Percentiles rank a stretch among this genome's conserved stretches.
These are phyloP conservation scores for Solanum sitiens DNA, from an alignment of 257 asterid species.

Conservation along the genomic window DNA sequence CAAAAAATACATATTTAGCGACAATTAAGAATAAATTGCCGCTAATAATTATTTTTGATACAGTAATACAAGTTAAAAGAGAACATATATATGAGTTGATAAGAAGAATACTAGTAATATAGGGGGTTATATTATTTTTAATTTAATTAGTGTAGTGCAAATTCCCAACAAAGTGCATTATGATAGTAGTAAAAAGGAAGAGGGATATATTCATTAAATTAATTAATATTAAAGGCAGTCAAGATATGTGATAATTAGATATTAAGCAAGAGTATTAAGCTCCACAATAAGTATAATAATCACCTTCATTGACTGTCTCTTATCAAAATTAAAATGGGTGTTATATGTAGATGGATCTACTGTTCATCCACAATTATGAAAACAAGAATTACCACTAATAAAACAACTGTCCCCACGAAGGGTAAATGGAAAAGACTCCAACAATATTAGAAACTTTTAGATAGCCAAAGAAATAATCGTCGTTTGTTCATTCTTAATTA, in stretches of 20 bases:
- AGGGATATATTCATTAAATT: background rate
- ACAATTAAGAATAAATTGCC: too few relatives aligned
- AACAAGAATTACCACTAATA: background rate
- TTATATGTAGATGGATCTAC: background rate
- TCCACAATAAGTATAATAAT: background rate
- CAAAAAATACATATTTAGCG: too few relatives aligned
- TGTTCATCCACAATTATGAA: background rate
- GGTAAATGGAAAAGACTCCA: background rate
- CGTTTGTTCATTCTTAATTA: background rate
- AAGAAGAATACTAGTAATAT: background rate
- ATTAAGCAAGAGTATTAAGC: background rate
- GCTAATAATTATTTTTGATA: too few relatives aligned
- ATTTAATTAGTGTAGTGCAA: background rate
- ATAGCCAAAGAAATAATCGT: background rate
- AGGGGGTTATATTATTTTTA: background rate
- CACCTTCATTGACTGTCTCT: background rate
- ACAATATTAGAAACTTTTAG: background rate
- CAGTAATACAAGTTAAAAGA: background rate
- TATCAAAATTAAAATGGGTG: background rate
- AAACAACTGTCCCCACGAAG: background rate
- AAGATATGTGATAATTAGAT: conserved; percentile 6
- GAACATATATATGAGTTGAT: background rate
- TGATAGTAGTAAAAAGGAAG: background rate
- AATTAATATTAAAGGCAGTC: background rate
- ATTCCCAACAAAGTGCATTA: background rate